These are phyloP conservation scores for Mimosa bimucronata DNA, from an alignment of 306 rosid species.

Conservation along the genomic window DNA sequence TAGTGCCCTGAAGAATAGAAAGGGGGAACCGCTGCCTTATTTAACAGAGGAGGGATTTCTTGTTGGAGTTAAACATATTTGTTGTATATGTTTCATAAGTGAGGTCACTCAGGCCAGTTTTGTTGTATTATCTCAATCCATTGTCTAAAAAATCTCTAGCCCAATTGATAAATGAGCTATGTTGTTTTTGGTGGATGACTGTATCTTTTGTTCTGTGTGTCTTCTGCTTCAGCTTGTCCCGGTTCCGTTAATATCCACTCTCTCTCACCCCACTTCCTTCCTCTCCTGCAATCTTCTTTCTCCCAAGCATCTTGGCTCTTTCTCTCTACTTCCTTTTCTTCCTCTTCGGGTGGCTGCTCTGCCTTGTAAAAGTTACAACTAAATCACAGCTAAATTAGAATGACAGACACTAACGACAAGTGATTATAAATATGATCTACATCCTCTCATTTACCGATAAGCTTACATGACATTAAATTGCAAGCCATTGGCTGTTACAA, in stretches of 20 bases:
- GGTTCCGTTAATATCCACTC: constrained; percentile 6
- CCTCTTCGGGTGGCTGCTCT: not conserved
- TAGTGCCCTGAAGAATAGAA: constrained; percentile 49
- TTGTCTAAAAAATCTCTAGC: constrained; percentile 33
- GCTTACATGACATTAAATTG: too few relatives aligned
- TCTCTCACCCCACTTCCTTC: not conserved
- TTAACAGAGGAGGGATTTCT: constrained; percentile 40
- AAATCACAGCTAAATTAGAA: too few relatives aligned
- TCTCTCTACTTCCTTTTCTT: not conserved
- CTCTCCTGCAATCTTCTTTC: constrained; percentile 18
- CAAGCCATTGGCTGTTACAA: too few relatives aligned
- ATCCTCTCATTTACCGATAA: too few relatives aligned
- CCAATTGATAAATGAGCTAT: constrained; percentile 17
- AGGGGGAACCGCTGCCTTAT: constrained; percentile 24
- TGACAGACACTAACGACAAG: too few relatives aligned
- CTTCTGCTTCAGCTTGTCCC: constrained; percentile 15
- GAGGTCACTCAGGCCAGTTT: constrained; percentile 49
- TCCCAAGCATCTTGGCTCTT: constrained; percentile 3
- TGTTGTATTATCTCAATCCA: constrained; percentile 58
- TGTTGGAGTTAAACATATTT: constrained; percentile 33
- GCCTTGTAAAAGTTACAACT: not conserved
- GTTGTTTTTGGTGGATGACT: not conserved
- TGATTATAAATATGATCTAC: too few relatives aligned
- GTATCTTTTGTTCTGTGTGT: constrained; percentile 11
- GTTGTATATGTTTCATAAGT: constrained; percentile 62